A percentile compares a stretch with the other conserved stretches of the same genome.
phyloP scores from a whole-genome alignment of 2,329 filamentous ascomycete genomes.

The Lecanicillium sp. region DNA sequence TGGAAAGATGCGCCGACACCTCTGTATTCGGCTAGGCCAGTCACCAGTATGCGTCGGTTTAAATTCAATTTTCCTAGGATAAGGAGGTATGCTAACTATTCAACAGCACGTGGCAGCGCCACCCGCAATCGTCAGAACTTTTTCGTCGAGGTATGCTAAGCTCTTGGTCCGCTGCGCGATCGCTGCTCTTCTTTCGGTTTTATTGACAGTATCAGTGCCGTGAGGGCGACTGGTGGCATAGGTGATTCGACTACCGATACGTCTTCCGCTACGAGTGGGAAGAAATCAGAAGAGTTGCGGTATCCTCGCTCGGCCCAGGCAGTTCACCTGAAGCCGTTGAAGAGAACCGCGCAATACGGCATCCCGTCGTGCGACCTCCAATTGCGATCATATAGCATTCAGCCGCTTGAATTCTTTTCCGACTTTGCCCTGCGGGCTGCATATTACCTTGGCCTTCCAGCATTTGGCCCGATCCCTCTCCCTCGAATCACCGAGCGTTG shows the following conservation, averaged over 20 bases:
- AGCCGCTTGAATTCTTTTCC: conserved; percentile 87
- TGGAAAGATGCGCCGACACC: too few relatives aligned
- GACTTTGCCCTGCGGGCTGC: conserved; percentile 93
- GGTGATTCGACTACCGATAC: background rate
- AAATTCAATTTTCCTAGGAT: too few relatives aligned
- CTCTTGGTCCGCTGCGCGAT: too few relatives aligned
- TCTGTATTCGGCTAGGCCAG: too few relatives aligned
- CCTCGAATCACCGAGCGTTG: conserved; percentile 85
- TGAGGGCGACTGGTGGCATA: too few relatives aligned
- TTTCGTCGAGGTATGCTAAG: too few relatives aligned
- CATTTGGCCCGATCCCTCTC: conserved; percentile 76
- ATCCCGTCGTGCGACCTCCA: conserved; percentile 87
- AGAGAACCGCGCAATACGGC: conserved; percentile 64
- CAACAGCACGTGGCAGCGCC: too few relatives aligned
- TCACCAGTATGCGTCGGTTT: too few relatives aligned
- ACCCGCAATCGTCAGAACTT: too few relatives aligned
- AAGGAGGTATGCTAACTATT: too few relatives aligned
- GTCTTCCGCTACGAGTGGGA: background rate
- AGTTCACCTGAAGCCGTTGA: conserved; percentile 76
- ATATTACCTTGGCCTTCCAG: conserved; percentile 85
- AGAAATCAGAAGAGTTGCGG: conserved; percentile 29
- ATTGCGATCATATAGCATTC: conserved; percentile 80
- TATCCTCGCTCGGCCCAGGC: conserved; percentile 77
- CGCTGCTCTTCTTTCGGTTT: too few relatives aligned
- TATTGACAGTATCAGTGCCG: background rate